Conservation (phyloP, 1,139 yeast species). For the Nakaseomyces bracarensis region DNA sequence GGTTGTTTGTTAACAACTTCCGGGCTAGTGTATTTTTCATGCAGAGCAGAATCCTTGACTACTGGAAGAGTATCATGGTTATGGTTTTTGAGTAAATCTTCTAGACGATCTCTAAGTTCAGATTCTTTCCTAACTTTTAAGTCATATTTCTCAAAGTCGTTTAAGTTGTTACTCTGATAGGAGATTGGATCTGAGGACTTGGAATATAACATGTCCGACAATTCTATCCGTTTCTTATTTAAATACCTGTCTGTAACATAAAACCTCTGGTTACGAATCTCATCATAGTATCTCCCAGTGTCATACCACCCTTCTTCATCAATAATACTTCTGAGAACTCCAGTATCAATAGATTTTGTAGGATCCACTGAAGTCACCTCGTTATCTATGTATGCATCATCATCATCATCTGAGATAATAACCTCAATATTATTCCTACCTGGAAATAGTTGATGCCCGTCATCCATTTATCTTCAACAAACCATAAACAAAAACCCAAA, state of each 20-base stretch:
- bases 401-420: slow-evolving; percentile 1
- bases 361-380: background rate
- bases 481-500: no score
- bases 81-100: slow-evolving; percentile 15
- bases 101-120: slow-evolving; percentile 21
- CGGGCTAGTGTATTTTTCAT: slow-evolving; percentile 5
- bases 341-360: slow-evolving; percentile 13
- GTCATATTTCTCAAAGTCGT: slow-evolving; percentile 22
- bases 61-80: slow-evolving; percentile 17
- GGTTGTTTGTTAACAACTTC: background rate
- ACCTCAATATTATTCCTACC: slow-evolving; percentile 4
- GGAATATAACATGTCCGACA: slow-evolving; percentile 8
- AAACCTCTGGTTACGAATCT: slow-evolving; percentile 18
- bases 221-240: slow-evolving; percentile 9
- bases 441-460: slow-evolving; percentile 3
- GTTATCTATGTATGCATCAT: slow-evolving; percentile 1
- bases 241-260: slow-evolving; percentile 18
- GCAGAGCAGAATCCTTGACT: slow-evolving; percentile 10
- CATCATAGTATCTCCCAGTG: slow-evolving; percentile 17
- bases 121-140: slow-evolving; percentile 20
- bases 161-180: background rate
- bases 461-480: background rate
- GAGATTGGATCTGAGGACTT: slow-evolving; percentile 3
- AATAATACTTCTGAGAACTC: slow-evolving; percentile 16
- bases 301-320: slow-evolving; percentile 17